Evolutionary conservation across 1,284 basidiomycete genomes (phyloP).

Genomic region (Ceratobasidium sp.): DNA sequence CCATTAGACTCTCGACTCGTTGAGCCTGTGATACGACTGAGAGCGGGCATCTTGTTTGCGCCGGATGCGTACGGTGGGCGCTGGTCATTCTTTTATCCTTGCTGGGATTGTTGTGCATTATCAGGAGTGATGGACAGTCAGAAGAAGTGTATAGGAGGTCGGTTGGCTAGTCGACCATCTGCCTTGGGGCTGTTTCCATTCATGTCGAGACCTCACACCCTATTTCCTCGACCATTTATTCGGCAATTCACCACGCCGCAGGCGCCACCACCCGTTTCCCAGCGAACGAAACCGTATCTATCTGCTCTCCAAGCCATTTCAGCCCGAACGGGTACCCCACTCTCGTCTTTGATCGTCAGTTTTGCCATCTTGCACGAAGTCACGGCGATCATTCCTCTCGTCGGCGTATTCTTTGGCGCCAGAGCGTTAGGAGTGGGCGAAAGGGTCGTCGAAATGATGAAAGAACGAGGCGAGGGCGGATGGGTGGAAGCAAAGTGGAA

Average conservation of each 20-base stretch:
- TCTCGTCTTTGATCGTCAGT: conserved; percentile 78
- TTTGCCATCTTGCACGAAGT: conserved; percentile 88
- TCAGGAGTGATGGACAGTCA: not conserved
- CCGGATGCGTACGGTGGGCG: not conserved
- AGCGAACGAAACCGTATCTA: conserved; percentile 13
- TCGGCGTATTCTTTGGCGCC: conserved; percentile 77
- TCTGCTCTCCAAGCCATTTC: conserved; percentile 62
- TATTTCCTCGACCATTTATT: not conserved
- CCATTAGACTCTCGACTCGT: too few relatives aligned
- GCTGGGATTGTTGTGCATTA: not conserved
- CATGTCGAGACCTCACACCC: too few relatives aligned
- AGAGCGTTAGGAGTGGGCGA: conserved; percentile 76
- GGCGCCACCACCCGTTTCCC: not conserved
- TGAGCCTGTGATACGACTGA: too few relatives aligned
- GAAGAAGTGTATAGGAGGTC: too few relatives aligned
- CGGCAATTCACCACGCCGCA: not conserved
- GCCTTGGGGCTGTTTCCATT: too few relatives aligned
- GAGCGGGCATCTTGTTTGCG: too few relatives aligned
- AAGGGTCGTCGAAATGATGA: conserved; percentile 57
- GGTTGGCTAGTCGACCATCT: too few relatives aligned
- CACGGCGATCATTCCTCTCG: conserved; percentile 81
- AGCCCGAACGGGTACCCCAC: conserved; percentile 69
- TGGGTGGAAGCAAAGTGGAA: conserved; percentile 56
- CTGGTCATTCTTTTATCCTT: not conserved
- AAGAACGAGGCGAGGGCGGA: conserved; percentile 39